Percentiles rank a stretch among this genome's conserved stretches.
phyloP scores from a whole-genome alignment of 768 basidiomycete species.

The Leccinum truebloodii region DNA sequence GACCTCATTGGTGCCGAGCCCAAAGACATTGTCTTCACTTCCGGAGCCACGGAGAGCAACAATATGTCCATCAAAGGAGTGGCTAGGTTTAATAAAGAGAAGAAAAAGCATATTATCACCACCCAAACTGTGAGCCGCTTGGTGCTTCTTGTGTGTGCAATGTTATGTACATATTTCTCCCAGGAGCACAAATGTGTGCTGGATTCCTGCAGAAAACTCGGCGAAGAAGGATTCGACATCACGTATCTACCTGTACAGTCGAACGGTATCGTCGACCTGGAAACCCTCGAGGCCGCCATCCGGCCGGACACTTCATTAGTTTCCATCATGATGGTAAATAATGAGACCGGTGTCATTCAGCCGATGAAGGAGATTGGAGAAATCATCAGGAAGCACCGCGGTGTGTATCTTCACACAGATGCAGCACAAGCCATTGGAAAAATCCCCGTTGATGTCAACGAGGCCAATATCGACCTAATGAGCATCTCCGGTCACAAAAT shows the following conservation, averaged over 20 bases:
- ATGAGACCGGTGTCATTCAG: conserved; percentile 98
- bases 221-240: conserved; percentile 96
- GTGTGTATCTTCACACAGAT: conserved; percentile 95
- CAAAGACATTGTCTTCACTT: conserved; percentile 97
- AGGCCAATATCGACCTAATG: conserved; percentile 93
- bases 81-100: conserved; percentile 92
- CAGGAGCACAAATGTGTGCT: conserved; percentile 99
- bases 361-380: conserved; percentile 94
- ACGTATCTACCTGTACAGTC: conserved; percentile 94
- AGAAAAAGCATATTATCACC: conserved; percentile 92
- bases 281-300: conserved; percentile 82
- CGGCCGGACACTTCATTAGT: conserved; percentile 93
- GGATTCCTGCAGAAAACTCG: conserved; percentile 93
- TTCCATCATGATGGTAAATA: conserved; percentile 98
- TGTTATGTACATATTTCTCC: conserved; percentile 9
- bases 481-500: conserved; percentile 97
- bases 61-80: conserved; percentile 98
- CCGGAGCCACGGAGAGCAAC: conserved; percentile 96
- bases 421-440: conserved; percentile 95
- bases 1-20: conserved; percentile 90
- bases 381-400: conserved; percentile 81
- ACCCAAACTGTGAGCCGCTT: conserved; percentile 76
- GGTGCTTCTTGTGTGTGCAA: background rate
- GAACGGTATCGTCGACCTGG: conserved; percentile 80
- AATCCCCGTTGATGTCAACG: conserved; percentile 90